Evolutionary conservation across 495 filamentous ascomycete species (phyloP), one percentile per base, ranked within the genome.

Genomic region (Trypethelium eluteriae): DNA sequence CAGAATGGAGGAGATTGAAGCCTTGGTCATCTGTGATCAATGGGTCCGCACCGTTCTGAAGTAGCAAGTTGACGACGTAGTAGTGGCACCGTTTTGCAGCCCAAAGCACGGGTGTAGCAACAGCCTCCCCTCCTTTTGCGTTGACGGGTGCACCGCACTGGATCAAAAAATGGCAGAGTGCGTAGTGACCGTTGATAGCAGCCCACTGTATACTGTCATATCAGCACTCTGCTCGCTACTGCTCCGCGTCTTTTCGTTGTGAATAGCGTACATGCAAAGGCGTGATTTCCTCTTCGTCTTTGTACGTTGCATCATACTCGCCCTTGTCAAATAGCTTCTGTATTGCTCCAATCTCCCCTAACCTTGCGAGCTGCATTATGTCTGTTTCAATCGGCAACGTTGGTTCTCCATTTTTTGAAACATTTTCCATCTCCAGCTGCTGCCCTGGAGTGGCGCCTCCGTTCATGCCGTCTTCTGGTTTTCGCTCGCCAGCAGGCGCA

Each of bases 101-200:
- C 94, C 94, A 98, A 81, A 97, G 91, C 2, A 93, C 87, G 18
- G 94, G 91, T 64, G 95, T 97, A 18, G 94, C 92, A 41, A 92
- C 81, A 39, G 91, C 94, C 71, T 98, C 93, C 71, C 94, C 94
- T 70, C 94, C 94, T 78, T 93, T 93, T 66, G 88, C 89, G 75
- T 98, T 96, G 70, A 97, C 89, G 73, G 93, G 87, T 73, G 92
- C 94, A 69, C 94, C 94, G 64, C 83, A 82, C 67, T 96, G 89
- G 69, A 98, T 83, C 14, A 98, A 86, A 75, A 94, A 95, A 76
- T 94, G 93, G 83, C 93, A 96, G 80, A 96, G 88, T 65, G 91
- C 89, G 78, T 92, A 95, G 75, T 96, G 93, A 75, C 96, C 96
- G 78, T 98, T 97, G 77, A 98, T 97, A n/a, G 94, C 91, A 16